Conservation (phyloP, 352 stramenopile genomes). For the Phytophthora citricola region DNA sequence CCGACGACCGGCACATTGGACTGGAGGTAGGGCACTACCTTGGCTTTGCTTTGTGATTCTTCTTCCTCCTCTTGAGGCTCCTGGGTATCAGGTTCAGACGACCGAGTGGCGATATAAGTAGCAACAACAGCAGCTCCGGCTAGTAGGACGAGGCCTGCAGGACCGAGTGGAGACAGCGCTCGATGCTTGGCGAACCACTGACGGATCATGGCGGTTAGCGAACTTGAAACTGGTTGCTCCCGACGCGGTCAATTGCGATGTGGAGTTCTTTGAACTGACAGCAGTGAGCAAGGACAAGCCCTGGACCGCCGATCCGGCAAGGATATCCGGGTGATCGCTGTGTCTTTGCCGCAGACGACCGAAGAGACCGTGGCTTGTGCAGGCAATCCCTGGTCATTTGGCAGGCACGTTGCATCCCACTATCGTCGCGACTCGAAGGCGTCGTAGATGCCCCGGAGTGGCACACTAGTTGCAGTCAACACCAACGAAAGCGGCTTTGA, state of each 20-base stretch:
- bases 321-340: conserved; percentile 2
- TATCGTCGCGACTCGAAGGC: conserved; percentile 4
- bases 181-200: conserved; percentile 32
- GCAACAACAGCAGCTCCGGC: conserved; percentile 32
- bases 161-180: conserved; percentile 24
- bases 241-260: conserved; percentile 22
- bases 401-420: conserved; percentile 14
- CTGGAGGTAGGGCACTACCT: conserved; percentile 39
- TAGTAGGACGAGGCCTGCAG: conserved; percentile 29
- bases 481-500: conserved; percentile 11
- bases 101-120: conserved; percentile 27
- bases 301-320: conserved; percentile 1
- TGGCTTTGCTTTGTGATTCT: conserved; percentile 9
- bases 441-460: conserved; percentile 15
- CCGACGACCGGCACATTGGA: conserved; percentile 42
- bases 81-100: conserved; percentile 12
- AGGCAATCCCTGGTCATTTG: conserved; percentile 8
- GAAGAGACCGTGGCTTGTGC: conserved; percentile 30
- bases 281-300: no score
- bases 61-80: conserved; percentile 5
- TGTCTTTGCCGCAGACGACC: conserved; percentile 19
- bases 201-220: conserved; percentile 27
- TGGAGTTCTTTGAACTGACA: conserved; percentile 4
- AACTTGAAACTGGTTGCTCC: conserved; percentile 3
- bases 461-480: conserved; percentile 14